Percentiles rank a stretch among this genome's conserved stretches.
phyloP scores from a whole-genome alignment of 192 early-diverging fungal species.

The Backusella mclennaniae region DNA sequence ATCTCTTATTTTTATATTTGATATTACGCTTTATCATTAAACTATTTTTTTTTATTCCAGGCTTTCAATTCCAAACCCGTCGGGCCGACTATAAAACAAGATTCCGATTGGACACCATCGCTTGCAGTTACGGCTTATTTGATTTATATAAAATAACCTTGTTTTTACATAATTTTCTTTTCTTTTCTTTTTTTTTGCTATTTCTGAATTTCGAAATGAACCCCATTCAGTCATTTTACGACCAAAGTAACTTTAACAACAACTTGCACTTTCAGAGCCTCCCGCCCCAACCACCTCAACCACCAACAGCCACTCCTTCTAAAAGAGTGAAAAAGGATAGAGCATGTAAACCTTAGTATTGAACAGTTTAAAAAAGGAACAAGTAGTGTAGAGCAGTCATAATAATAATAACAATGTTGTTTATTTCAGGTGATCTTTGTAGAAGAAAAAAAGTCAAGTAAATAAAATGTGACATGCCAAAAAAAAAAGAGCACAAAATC shows the following conservation, averaged over 20 bases:
- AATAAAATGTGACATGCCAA: background rate
- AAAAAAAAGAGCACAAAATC: background rate
- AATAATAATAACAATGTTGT: background rate
- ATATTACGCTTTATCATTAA: background rate
- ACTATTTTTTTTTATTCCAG: background rate
- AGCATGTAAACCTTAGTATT: slow-evolving; percentile 2
- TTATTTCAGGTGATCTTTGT: slow-evolving; percentile 29
- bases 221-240: background rate
- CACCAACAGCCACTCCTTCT: background rate
- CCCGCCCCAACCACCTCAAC: background rate
- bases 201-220: slow-evolving; percentile 1
- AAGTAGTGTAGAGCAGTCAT: background rate
- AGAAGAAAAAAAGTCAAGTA: slow-evolving; percentile 35
- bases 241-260: background rate
- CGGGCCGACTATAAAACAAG: background rate
- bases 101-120: background rate
- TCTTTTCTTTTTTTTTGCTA: background rate
- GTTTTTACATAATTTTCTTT: background rate
- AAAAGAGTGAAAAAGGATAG: slow-evolving; percentile 12
- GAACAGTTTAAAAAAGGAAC: background rate
- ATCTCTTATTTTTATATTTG: background rate
- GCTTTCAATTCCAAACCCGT: background rate
- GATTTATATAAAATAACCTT: background rate
- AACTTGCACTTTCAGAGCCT: background rate
- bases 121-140: background rate